Base-by-base conservation (phyloP, 2,329 filamentous ascomycete genomes). In the Colletotrichum orchidophilum region DNA sequence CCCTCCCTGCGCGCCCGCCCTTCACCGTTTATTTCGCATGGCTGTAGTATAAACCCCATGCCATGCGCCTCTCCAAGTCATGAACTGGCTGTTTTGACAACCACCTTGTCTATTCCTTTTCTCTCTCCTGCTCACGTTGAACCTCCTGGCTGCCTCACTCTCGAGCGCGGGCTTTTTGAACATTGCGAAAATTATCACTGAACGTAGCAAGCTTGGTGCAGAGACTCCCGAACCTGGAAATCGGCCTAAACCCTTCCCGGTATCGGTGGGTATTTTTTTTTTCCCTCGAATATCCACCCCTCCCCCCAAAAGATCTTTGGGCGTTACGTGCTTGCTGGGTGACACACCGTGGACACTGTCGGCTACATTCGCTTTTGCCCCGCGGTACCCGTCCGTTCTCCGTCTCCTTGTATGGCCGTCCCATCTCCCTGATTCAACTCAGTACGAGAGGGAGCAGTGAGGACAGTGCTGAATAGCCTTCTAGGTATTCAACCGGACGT, bases 391-490 rank as follows among this genome's bases (percentile, higher is more conserved):
- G 35, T 58, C 50, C 21, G 26, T 60, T 52, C 46, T 31, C 8
- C 46, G 29, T 63, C 21, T 52, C 39, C 29, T 31, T 24, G 31
- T 59, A 59, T 63, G 46, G 46, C 69, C 53, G 63, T 71, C 69
- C 64, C 69, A 69, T 58, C 69, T 69, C 64, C 64, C 64, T 63
- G 53, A 69, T 71, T 71, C 64, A 63, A 71, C 69, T 63, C 53
- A 71, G 29, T 27, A 63, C 69, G 66, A 70, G 61, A 60, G 66
- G 70, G 70, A 58, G 70, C 70, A 72, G 61, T 70, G 66, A 69
- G 70, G 73, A 67, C 73, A 73, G 73, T 69, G 71, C 68, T 73
- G 71, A 69, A 72, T 72, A 68, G 68, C 59, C 63, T 50, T 58
- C 63, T 70, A n/a, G n/a, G n/a, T n/a, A 70, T 71, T 73, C 70